Evolutionary conservation across 805 yeast genomes (phyloP), one percentile per base, ranked within the genome.

Genomic region (Komagataella kurtzmanii): DNA sequence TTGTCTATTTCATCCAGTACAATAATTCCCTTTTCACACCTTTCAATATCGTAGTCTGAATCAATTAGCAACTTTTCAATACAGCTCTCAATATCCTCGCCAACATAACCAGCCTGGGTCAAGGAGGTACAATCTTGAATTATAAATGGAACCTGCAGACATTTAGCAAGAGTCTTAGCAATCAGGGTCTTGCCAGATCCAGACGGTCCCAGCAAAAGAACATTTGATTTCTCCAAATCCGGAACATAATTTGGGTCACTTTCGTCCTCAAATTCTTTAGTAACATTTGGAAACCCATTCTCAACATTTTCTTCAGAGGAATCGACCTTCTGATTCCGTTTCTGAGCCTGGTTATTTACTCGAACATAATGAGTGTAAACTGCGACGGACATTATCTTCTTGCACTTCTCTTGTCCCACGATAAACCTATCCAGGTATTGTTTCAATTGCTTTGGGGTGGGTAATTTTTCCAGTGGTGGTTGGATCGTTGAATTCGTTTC

Each of bases 71-170:
- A 63, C 52, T 80, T 69, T 58, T 76, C 79, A 21, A 79, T 70
- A 56, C 83, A 78, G 30, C 73, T 65, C 54, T 80, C 83, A 17
- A 77, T 80, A 61, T 80, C 84, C 54, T 79, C 84, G 21, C 85
- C 85, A 47, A 80, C 77, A 57, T 80, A 79, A 6, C 85, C 85
- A 0, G 84, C 82, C 57, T 79, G 84, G 0, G 85, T 79, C 53
- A 79, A 58, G 47, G 80, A 76, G 0, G 85, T 79, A 58, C 84
- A 80, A 57, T 79, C 84, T 5, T 79, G 77, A 12, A 79, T 78
- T 0, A 80, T 74, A 44, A 79, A 73, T 2, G 85, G 84, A 23
- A 76, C 80, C 30, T 77, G 73, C 46, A 79, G 59, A 0, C 71
- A 65, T 44, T 67, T 68, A 0, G 84, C 83, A 46, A 79, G 61